Evolutionary conservation across 2,329 filamentous ascomycete species (phyloP).

Genomic region (Xylaria sp.): DNA sequence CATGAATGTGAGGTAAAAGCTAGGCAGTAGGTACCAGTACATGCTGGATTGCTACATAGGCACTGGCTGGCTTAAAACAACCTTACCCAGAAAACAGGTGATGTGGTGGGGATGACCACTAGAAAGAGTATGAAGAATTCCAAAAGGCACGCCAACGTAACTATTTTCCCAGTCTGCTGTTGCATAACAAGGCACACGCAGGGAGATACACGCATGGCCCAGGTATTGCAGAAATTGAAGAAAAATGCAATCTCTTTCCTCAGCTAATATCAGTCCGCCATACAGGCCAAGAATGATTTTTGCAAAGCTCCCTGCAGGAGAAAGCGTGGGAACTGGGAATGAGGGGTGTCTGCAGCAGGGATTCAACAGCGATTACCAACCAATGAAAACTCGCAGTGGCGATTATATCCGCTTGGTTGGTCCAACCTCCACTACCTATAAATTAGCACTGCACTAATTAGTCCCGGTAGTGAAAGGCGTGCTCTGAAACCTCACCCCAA

Average conservation of each 20-base stretch:
- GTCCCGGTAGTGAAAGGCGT: conserved; percentile 23
- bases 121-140: conserved; percentile 12
- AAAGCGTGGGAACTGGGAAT: conserved; percentile 32
- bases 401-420: conserved; percentile 30
- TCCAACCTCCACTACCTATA: conserved; percentile 18
- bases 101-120: conserved; percentile 1
- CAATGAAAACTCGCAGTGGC: conserved; percentile 21
- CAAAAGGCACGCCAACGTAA: background rate
- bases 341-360: conserved; percentile 27
- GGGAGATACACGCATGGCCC: conserved; percentile 15
- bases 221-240: conserved; percentile 23
- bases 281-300: conserved; percentile 13
- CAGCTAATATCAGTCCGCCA: conserved; percentile 6
- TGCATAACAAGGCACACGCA: conserved; percentile 26
- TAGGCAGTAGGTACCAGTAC: conserved; percentile 7
- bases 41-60: background rate
- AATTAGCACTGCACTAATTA: conserved; percentile 26
- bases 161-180: background rate
- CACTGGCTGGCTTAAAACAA: conserved; percentile 3
- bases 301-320: conserved; percentile 30
- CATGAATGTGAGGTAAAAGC: background rate
- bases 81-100: conserved; percentile 13
- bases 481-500: conserved; percentile 24
- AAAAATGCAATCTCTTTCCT: conserved; percentile 10
- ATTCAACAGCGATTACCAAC: conserved; percentile 14